A percentile compares a stretch with the other conserved stretches of the same genome.
Evolutionary conservation across 345 rosid species (phyloP).

Genomic region (Combretum micranthum): DNA sequence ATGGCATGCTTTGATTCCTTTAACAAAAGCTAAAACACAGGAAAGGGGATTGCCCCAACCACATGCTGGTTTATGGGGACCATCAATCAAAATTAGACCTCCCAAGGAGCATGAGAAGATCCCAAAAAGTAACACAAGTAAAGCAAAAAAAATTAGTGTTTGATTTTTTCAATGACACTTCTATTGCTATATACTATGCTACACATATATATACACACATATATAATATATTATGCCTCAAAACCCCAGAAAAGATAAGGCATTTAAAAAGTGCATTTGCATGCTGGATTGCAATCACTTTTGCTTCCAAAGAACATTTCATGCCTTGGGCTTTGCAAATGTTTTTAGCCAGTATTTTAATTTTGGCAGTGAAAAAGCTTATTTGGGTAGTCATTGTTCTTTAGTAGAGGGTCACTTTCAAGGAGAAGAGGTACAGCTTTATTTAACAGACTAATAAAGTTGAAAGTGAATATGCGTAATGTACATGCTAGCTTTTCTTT

Average conservation of each 20-base stretch:
- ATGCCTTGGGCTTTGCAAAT: conserved; percentile 28
- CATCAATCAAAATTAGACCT: conserved; percentile 18
- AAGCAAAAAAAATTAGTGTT: neutral
- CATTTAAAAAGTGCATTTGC: conserved; percentile 26
- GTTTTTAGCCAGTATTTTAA: neutral
- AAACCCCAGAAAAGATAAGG: conserved; percentile 28
- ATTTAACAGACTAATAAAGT: too few species aligned
- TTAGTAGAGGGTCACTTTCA: too few species aligned
- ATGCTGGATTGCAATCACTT: conserved; percentile 36
- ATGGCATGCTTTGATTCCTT: conserved; percentile 51
- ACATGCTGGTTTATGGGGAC: conserved; percentile 51
- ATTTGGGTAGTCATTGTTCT: too few species aligned
- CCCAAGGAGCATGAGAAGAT: conserved; percentile 32
- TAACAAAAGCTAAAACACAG: conserved; percentile 23
- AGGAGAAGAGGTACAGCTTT: too few species aligned
- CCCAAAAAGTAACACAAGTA: conserved; percentile 32
- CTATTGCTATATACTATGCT: conserved; percentile 14
- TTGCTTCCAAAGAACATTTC: conserved; percentile 37
- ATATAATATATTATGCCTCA: conserved; percentile 10
- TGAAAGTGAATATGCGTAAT: too few species aligned
- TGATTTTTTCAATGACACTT: conserved; percentile 6
- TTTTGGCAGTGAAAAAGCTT: too few species aligned
- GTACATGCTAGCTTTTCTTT: too few species aligned
- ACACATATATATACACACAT: conserved; percentile 4
- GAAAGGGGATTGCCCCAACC: conserved; percentile 17